Conservation (phyloP, 225 moss, liverwort and hornwort species). For the Marchantia paleacea region DNA sequence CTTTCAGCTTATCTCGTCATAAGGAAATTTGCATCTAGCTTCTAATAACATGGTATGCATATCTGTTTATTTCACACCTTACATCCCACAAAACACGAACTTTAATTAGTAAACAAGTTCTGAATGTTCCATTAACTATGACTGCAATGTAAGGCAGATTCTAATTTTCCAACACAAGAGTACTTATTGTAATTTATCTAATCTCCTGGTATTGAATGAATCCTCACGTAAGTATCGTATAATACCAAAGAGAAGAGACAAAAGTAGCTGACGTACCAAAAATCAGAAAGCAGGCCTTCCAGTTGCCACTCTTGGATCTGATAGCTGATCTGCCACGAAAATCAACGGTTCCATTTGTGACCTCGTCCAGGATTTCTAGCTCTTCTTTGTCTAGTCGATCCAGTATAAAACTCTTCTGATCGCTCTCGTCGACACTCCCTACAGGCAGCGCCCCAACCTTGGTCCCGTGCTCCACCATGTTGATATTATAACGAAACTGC, state of each 20-base stretch:
- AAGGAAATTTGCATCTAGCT: no score
- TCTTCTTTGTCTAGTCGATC: conserved; percentile 7
- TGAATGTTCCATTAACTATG: no score
- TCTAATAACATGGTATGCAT: no score
- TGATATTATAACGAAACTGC: conserved; percentile 5
- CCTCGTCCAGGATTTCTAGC: conserved; percentile 35
- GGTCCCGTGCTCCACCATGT: conserved; percentile 42
- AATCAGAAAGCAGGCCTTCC: conserved; percentile 76
- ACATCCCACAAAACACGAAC: no score
- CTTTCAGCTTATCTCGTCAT: no score
- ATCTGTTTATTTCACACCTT: no score
- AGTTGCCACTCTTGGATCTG: conserved; percentile 75
- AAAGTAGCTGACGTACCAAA: conserved; percentile 55
- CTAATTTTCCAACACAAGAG: no score
- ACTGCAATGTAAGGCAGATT: no score
- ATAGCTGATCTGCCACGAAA: conserved; percentile 59
- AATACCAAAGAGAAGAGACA: not conserved
- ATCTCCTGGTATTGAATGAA: no score
- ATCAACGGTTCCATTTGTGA: conserved; percentile 71
- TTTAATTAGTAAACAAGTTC: no score
- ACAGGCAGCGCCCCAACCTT: conserved; percentile 39
- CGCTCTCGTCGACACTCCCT: conserved; percentile 16
- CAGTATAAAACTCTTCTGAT: not conserved
- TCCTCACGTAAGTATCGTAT: no score
- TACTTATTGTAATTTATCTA: no score